Base-by-base conservation (phyloP, 805 yeast genomes). In the Torulaspora indica region DNA sequence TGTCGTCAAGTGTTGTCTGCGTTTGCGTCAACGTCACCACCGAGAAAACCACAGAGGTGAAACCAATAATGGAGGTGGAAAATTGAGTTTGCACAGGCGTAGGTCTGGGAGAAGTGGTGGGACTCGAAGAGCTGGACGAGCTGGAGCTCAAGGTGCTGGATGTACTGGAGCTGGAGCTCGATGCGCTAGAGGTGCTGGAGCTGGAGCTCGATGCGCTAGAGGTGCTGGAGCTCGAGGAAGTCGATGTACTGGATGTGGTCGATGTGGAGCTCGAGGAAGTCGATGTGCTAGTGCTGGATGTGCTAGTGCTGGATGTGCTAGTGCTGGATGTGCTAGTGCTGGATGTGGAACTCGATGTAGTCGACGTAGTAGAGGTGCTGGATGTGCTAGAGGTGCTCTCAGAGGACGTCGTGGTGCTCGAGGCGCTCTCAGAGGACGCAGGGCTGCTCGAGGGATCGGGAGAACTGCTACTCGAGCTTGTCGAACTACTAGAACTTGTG, bases 41-140 rank as follows among this genome's bases (percentile, higher is more conserved):
- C 2, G 61, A 58, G 33, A 49, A 52, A 3, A 49, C 33, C 18
- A 56, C 30, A 2, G 62, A 53, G 2, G 54, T 48, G 25, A 53
- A 57, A 30, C 38, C 47, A 31, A 27, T 14, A 47, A 46, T 6
- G 35, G 55, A 27, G 29, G 45, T 10, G 45, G 49, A 14, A 48
- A 40, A 38, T 17, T 38, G 51, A 8, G 24, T 32, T 41, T n/a
- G 53, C 4, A 13, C 17, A 14, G 32, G 15, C 7, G 32, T 29
- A 4, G 22, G 22, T 5, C 22, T 20, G 5, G 22, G 22, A n/a
- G n/a, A n/a, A n/a, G n/a, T n/a, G n/a, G n/a, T n/a, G n/a, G n/a
- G n/a, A n/a, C n/a, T n/a, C 37, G 29, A 14, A 15, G 45, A 8
- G 20, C 24, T 35, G 12, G 43, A 3, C 5, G 46, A 12, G 18